Percentiles rank a stretch among this genome's conserved stretches.
Evolutionary conservation across 1,284 basidiomycete genomes (phyloP).

Genomic region (Fomitopsis betulina): DNA sequence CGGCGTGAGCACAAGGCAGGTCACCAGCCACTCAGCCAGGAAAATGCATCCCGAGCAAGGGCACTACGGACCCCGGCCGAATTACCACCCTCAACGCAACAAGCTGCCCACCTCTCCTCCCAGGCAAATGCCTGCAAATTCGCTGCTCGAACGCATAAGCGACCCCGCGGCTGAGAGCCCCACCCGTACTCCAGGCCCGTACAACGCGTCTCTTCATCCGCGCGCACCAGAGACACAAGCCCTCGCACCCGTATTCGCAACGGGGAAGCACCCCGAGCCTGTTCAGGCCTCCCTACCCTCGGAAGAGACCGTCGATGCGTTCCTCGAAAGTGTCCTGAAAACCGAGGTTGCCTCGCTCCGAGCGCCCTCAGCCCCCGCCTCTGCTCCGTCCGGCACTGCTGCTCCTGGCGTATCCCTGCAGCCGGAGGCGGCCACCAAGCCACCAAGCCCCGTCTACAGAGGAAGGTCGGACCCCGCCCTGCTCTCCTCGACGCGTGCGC

Average conservation of each 20-base stretch:
- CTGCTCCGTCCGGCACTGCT: background rate
- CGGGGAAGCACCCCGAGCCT: background rate
- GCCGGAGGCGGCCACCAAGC: background rate
- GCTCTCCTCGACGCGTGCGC: slow-evolving; percentile 1
- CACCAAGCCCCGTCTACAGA: background rate
- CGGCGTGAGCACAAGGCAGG: background rate
- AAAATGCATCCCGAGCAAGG: background rate
- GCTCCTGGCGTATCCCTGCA: background rate
- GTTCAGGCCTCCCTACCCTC: background rate
- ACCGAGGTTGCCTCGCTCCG: background rate
- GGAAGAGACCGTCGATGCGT: slow-evolving; percentile 2
- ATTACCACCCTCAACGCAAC: background rate
- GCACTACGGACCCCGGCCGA: background rate
- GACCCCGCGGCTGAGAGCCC: background rate
- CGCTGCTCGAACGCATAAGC: background rate
- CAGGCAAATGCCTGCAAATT: background rate
- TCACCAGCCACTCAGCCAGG: background rate
- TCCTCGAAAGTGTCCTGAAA: slow-evolving; percentile 3
- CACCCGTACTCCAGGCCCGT: background rate
- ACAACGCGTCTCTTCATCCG: background rate
- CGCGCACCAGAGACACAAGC: background rate
- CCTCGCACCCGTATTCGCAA: background rate
- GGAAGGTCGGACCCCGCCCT: background rate
- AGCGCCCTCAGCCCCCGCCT: background rate
- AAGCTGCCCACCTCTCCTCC: background rate